Evolutionary conservation across 352 stramenopile species (phyloP), one percentile per base, ranked within the genome.

Genomic region (Blastocystis sp.): DNA sequence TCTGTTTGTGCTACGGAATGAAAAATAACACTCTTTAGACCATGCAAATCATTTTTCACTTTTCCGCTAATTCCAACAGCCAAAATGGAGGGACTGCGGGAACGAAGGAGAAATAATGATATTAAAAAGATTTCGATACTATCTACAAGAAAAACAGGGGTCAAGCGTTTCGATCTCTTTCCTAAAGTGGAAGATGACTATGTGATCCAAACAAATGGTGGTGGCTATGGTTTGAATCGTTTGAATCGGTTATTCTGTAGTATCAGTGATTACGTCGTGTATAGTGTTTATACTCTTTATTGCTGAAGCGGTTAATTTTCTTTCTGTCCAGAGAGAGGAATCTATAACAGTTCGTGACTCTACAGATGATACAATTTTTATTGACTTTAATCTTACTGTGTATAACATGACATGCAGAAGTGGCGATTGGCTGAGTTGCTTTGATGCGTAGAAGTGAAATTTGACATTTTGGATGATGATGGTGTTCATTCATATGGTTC

Each of bases 141-240:
- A 20, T 47, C 70, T 5, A 81, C 37, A 47, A 26, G 41, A 26
- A 62, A 63, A 50, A 59, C 39, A n/a, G 70, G 47, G 7, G 70
- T 81, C 45, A 54, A 30, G 1, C 50, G 43, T 43, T 47, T 81
- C 7, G 70, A 81, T 39, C 47, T 81, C 45, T 81, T 81, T 64
- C 70, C 70, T 4, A 81, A 81, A 56, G 70, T 81, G 26, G 47
- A 81, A 43, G 70, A 81, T 37, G 70, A 81, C 37, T 81, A 81
- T 64, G 70, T 81, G 6, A 65, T 81, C 8, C 62, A 64, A 41
- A 81, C 70, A 56, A 81, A 81, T 37, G 24, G 30, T 41, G 70
- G 70, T 34, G 70, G 70, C 4, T 81, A 64, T 64, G 41, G 70
- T 81, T 41, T n/a, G 6, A 13, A 20, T 24, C n/a, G 9, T 37